Evolutionary conservation across 352 stramenopile genomes (phyloP).

Genomic region (Globisporangium okanoganense): DNA sequence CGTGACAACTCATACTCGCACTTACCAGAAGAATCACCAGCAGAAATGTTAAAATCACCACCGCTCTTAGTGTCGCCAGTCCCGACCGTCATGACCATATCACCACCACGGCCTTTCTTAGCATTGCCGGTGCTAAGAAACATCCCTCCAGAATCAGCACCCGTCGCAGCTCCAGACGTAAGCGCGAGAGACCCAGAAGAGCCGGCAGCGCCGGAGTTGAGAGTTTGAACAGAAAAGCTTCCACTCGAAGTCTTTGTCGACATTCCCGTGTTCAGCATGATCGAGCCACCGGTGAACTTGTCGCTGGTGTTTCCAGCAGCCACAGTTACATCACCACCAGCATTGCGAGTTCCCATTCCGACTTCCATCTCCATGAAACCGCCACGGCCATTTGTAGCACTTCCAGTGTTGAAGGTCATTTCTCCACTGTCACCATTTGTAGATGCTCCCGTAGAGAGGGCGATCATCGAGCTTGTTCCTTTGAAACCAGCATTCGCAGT

Average conservation of each 20-base stretch:
- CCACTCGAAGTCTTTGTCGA: constrained; percentile 58
- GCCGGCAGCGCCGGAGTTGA: constrained; percentile 42
- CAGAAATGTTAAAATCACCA: constrained; percentile 58
- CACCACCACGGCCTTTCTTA: constrained; percentile 39
- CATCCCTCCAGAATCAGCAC: constrained; percentile 29
- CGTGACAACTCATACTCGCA: background rate
- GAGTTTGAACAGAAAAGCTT: constrained; percentile 51
- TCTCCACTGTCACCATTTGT: constrained; percentile 61
- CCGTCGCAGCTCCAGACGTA: constrained; percentile 30
- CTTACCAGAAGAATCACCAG: constrained; percentile 61
- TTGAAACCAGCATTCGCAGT: constrained; percentile 57
- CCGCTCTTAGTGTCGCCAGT: constrained; percentile 30
- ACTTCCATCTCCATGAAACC: constrained; percentile 56
- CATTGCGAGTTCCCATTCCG: constrained; percentile 43
- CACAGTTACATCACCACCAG: constrained; percentile 55
- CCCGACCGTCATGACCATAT: constrained; percentile 31
- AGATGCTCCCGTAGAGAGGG: constrained; percentile 53
- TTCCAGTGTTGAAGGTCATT: constrained; percentile 50
- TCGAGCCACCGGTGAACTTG: constrained; percentile 45
- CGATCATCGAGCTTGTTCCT: constrained; percentile 45
- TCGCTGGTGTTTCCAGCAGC: constrained; percentile 66
- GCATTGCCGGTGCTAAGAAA: constrained; percentile 29
- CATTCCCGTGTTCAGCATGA: constrained; percentile 52
- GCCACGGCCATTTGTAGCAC: constrained; percentile 46
- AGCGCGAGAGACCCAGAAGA: constrained; percentile 48